phyloP scores from a whole-genome alignment of 2,329 filamentous ascomycete species.

The Colletotrichum aenigma region DNA sequence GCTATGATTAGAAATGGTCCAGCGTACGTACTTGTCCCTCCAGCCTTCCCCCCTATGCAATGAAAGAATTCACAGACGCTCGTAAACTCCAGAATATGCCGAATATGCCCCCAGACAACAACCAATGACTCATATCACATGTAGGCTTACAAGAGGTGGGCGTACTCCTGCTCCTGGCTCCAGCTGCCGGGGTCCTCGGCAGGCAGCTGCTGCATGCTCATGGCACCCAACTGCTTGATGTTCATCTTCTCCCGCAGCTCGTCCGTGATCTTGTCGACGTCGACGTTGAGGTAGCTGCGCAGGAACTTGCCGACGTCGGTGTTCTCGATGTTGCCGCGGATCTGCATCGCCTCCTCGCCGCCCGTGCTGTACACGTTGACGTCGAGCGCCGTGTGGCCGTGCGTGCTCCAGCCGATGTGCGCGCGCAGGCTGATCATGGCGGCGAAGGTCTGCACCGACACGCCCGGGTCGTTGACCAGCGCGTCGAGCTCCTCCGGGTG shows the following conservation, averaged over 20 bases:
- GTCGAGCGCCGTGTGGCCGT: constrained; percentile 91
- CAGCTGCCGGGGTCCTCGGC: constrained; percentile 2
- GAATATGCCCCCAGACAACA: not conserved
- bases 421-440: constrained; percentile 87
- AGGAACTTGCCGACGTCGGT: constrained; percentile 89
- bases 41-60: not conserved
- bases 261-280: constrained; percentile 78
- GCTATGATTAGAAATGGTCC: not conserved
- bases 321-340: constrained; percentile 92
- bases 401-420: constrained; percentile 91
- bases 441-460: constrained; percentile 67
- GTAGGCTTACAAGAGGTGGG: not conserved
- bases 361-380: constrained; percentile 93
- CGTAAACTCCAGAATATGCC: constrained; percentile 7
- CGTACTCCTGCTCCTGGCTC: constrained; percentile 5
- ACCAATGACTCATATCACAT: not conserved
- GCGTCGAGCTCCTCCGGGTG: constrained; percentile 71
- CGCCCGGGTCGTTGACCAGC: constrained; percentile 63
- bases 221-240: constrained; percentile 20
- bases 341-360: constrained; percentile 64
- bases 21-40: not conserved
- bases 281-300: constrained; percentile 76
- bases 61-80: not conserved
- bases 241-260: constrained; percentile 68
- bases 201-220: not conserved